Evolutionary conservation across 139 green algal genomes (phyloP).

Genomic region (Chlamydomonas urium): DNA sequence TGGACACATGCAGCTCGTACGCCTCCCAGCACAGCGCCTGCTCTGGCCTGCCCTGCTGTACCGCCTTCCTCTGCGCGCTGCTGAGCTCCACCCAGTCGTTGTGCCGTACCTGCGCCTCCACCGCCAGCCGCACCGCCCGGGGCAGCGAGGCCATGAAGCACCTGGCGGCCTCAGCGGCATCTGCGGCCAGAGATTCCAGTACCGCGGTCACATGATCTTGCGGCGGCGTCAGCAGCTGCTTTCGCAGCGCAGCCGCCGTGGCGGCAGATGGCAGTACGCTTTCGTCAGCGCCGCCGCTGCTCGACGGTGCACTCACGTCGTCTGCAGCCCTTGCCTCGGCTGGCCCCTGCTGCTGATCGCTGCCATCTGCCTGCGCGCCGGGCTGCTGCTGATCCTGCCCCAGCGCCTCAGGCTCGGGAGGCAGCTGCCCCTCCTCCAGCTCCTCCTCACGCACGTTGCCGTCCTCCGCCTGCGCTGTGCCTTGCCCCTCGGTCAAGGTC

Average conservation of each 20-base stretch:
- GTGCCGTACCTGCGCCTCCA: conserved; percentile 21
- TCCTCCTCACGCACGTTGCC: neutral
- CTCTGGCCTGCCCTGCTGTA: neutral
- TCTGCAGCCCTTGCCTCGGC: neutral
- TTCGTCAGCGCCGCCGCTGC: too few relatives aligned
- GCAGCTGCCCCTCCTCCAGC: conserved; percentile 17
- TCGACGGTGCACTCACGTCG: neutral
- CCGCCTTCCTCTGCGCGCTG: conserved; percentile 1
- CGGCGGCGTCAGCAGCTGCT: conserved; percentile 1
- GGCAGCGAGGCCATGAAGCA: conserved; percentile 11
- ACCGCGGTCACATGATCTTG: conserved; percentile 6
- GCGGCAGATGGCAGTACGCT: neutral
- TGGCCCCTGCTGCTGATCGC: neutral
- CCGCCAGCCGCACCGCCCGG: neutral
- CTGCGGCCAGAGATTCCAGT: conserved; percentile 6
- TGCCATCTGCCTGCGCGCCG: too few relatives aligned
- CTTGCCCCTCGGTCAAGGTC: too few relatives aligned
- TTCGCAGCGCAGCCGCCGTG: neutral
- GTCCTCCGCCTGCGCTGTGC: neutral
- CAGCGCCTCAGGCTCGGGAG: conserved; percentile 2
- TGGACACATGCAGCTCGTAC: neutral
- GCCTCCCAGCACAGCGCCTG: neutral
- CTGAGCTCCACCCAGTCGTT: conserved; percentile 16
- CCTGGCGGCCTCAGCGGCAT: neutral
- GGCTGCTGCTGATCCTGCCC: too few relatives aligned